Base-by-base conservation (phyloP, 1,284 basidiomycete species). In the Cystobasidium sp. region DNA sequence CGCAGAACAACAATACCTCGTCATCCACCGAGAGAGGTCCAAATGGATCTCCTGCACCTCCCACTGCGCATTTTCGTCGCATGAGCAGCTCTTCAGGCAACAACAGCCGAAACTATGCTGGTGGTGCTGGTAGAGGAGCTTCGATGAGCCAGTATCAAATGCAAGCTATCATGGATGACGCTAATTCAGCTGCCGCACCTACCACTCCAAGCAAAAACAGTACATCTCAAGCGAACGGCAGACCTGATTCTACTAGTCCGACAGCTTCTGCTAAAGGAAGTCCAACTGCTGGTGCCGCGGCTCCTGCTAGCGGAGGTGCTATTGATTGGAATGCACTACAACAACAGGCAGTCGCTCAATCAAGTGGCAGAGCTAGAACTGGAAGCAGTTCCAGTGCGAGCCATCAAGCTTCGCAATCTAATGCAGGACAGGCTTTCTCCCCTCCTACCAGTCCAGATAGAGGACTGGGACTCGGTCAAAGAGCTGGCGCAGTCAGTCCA, bases 161-260 rank as follows among this genome's bases (percentile, higher is more conserved):
- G 73, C 69, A 73, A 47, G 75, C 70, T 47, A 67, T 76, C 56
- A 73, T 75, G 58, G 75, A 75, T n/a, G 56, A 74, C 12, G 61
- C 63, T 2, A n/a, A 52, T 18, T 24, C 31, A 0, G 55, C 43
- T 9, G 20, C 46, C 14, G 41, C 55, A 10, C 49, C 56, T 44
- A 49, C 74, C 31, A 68, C 52, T 20, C 66, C 66, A 8, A 55
- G 46, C 62, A 53, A 73, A 14, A 41, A 31, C 16, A 31, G 5
- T 31, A 5, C 31, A 31, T 9, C 62, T 10, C 46, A 47, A 39
- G 62, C 37, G 3, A 73, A 73, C 20, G 70, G 62, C n/a, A 62
- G 16, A 56, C 51, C 46, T 37, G 22, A 55, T 46, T 31, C 58
- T 18, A 24, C 43, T 20, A 47, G 55, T 39, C 46, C 58, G 3